Evolutionary conservation across 176 grass and related monocot genomes (phyloP).

Genomic region (Bromus sterilis): DNA sequence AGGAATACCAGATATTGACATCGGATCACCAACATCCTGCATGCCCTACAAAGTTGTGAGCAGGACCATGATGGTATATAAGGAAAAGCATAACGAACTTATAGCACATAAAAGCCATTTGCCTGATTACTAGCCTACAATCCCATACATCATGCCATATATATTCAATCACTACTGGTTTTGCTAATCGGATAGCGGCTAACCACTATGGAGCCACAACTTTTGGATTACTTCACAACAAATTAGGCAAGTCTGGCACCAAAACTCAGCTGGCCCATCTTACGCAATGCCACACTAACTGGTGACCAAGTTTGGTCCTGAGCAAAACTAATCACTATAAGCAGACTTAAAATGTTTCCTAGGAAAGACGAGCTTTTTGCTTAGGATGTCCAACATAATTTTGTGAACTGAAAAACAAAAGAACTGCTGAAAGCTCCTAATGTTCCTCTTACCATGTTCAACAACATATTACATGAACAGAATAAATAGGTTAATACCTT

Average conservation of each 20-base stretch:
- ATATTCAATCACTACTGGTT: background rate
- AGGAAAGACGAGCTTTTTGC: background rate
- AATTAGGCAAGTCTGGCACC: background rate
- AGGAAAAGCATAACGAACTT: conserved; percentile 10
- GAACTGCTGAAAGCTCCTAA: background rate
- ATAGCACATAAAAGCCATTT: background rate
- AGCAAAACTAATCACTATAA: background rate
- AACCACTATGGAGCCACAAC: background rate
- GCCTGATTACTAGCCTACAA: background rate
- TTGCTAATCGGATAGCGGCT: background rate
- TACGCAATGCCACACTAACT: background rate
- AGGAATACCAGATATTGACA: conserved; percentile 51
- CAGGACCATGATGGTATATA: background rate
- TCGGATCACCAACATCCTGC: conserved; percentile 41
- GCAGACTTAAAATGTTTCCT: background rate
- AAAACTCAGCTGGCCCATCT: background rate
- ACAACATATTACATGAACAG: background rate
- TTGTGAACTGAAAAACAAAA: background rate
- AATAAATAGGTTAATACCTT: conserved; percentile 35
- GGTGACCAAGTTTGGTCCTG: background rate
- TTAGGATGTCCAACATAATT: background rate
- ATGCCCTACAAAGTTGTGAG: conserved; percentile 34
- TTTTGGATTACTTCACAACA: background rate
- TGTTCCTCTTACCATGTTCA: background rate
- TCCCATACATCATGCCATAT: background rate